phyloP scores from a whole-genome alignment of 106 monocot species.

The Xerophyta viscosa region DNA sequence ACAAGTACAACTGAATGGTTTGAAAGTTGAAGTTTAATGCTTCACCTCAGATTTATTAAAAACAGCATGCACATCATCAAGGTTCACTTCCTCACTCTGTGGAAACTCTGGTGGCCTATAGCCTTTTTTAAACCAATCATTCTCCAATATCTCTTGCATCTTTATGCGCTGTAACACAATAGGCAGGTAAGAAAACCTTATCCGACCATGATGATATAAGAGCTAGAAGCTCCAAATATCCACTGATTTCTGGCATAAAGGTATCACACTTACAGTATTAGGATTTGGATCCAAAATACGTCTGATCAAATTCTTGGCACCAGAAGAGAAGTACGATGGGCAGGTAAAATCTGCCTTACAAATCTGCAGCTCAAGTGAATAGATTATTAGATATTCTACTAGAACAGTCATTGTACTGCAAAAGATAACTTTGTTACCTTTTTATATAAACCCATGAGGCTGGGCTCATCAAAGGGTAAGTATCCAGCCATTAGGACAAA shows the following conservation, averaged over 20 bases:
- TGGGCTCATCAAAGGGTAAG: slow-evolving; percentile 81
- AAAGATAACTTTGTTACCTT: slow-evolving; percentile 30
- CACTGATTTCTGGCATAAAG: too few species aligned
- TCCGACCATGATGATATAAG: too few species aligned
- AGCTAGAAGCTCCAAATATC: too few species aligned
- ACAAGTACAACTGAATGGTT: too few species aligned
- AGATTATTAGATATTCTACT: not conserved
- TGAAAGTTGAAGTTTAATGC: not conserved
- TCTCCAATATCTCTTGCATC: slow-evolving; percentile 61
- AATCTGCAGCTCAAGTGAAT: slow-evolving; percentile 42
- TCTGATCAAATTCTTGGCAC: slow-evolving; percentile 69
- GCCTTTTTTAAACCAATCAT: slow-evolving; percentile 84
- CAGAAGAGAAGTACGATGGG: slow-evolving; percentile 68
- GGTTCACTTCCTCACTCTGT: slow-evolving; percentile 43
- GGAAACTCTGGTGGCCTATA: slow-evolving; percentile 67
- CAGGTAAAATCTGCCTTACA: slow-evolving; percentile 52
- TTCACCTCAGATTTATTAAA: slow-evolving; percentile 78
- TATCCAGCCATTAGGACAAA: slow-evolving; percentile 95
- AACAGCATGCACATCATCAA: slow-evolving; percentile 78
- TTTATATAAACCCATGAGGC: slow-evolving; percentile 47
- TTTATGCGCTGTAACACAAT: slow-evolving; percentile 49
- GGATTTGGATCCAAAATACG: slow-evolving; percentile 82
- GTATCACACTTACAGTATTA: slow-evolving; percentile 36
- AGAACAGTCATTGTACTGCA: too few species aligned
- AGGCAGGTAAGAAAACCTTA: not conserved